phyloP scores from a whole-genome alignment of 1,284 basidiomycete genomes.

The Cutaneotrichosporon dermatis region DNA sequence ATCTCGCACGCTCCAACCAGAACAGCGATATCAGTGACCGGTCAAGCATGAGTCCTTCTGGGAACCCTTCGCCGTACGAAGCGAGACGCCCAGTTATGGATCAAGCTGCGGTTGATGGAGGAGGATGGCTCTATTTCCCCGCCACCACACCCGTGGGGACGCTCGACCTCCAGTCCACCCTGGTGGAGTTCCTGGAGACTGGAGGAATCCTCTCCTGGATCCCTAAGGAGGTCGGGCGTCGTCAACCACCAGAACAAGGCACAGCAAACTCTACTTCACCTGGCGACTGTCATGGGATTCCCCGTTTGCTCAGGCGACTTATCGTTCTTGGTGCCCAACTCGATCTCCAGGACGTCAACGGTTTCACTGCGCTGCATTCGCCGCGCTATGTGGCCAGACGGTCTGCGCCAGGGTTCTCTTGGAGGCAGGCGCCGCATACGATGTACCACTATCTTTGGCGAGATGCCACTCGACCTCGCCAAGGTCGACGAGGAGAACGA shows the following conservation, averaged over 20 bases:
- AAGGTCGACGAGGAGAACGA: constrained; percentile 55
- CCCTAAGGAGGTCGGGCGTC: constrained; percentile 53
- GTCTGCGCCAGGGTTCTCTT: constrained; percentile 67
- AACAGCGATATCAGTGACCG: constrained; percentile 32
- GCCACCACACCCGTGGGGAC: constrained; percentile 20
- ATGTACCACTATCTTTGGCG: constrained; percentile 73
- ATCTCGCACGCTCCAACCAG: constrained; percentile 24
- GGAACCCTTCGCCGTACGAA: constrained; percentile 21
- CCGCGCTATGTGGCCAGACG: constrained; percentile 64
- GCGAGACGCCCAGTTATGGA: background rate
- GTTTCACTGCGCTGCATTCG: constrained; percentile 83
- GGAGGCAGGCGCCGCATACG: constrained; percentile 70
- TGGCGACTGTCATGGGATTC: constrained; percentile 78
- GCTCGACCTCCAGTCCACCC: constrained; percentile 62
- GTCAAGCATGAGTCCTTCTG: constrained; percentile 28
- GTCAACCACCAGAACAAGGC: constrained; percentile 60
- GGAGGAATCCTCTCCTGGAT: constrained; percentile 37
- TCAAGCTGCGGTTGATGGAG: constrained; percentile 30
- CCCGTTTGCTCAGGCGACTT: constrained; percentile 67
- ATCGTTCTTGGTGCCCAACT: constrained; percentile 68
- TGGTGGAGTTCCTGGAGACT: constrained; percentile 66
- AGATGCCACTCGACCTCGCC: constrained; percentile 73
- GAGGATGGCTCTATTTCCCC: constrained; percentile 29
- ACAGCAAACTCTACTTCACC: constrained; percentile 80
- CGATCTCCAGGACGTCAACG: constrained; percentile 82